Evolutionary conservation across 2,329 filamentous ascomycete genomes (phyloP).

Genomic region (Cladophialophora carrionii): DNA sequence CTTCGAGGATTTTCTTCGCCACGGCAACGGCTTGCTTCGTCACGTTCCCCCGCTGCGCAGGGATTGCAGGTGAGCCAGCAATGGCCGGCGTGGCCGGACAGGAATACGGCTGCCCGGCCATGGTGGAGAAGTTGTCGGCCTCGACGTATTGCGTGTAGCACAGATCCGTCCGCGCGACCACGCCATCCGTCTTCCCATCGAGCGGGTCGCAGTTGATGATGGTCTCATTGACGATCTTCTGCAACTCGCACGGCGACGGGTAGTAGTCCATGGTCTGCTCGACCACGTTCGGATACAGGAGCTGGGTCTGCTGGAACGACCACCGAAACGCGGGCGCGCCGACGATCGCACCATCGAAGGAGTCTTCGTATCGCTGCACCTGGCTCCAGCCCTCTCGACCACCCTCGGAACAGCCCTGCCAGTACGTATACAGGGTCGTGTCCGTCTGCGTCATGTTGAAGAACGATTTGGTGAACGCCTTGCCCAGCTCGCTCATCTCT

Average conservation of each 20-base stretch:
- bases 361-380: conserved; percentile 54
- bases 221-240: conserved; percentile 59
- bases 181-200: conserved; percentile 59
- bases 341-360: conserved; percentile 53
- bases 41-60: conserved; percentile 42
- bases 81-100: conserved; percentile 41
- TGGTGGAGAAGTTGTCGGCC: conserved; percentile 49
- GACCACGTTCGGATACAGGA: conserved; percentile 46
- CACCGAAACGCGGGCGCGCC: conserved; percentile 55
- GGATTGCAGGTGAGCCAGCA: neutral
- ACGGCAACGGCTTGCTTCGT: conserved; percentile 42
- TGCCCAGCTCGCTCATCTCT: conserved; percentile 56
- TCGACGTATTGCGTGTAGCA: conserved; percentile 48
- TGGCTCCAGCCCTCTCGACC: conserved; percentile 59
- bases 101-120: conserved; percentile 54
- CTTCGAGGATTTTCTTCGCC: conserved; percentile 45
- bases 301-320: conserved; percentile 50
- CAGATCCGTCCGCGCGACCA: conserved; percentile 56
- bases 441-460: conserved; percentile 41
- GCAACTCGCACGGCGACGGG: conserved; percentile 52
- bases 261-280: conserved; percentile 50
- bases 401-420: conserved; percentile 60
- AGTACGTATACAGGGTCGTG: conserved; percentile 51
- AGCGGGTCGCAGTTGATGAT: conserved; percentile 60
- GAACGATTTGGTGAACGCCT: conserved; percentile 50